These are phyloP conservation scores for Trichosporon sp. DNA, from an alignment of 1,284 basidiomycete genomes.

Conservation along the genomic window DNA sequence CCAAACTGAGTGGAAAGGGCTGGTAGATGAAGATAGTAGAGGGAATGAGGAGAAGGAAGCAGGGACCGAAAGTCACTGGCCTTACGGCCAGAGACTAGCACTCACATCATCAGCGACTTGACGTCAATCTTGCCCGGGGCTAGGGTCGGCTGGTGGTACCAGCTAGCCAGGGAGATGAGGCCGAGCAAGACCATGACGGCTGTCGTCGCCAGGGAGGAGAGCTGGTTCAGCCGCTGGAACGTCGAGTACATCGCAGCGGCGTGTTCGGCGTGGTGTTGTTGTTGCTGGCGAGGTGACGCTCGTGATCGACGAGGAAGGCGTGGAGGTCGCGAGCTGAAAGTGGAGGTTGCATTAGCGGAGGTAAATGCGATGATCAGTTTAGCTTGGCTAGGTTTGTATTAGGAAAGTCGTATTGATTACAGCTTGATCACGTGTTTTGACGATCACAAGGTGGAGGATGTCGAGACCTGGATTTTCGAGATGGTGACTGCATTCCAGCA, in stretches of 20 bases:
- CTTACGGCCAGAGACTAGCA: background rate
- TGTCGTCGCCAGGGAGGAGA: slow-evolving; percentile 55
- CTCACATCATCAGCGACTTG: slow-evolving; percentile 53
- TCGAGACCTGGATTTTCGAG: too few species aligned
- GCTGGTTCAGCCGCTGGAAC: slow-evolving; percentile 53
- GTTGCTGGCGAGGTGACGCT: background rate
- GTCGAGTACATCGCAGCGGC: slow-evolving; percentile 51
- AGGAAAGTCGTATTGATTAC: background rate
- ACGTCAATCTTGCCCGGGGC: slow-evolving; percentile 46
- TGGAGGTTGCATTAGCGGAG: background rate
- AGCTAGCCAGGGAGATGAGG: slow-evolving; percentile 51
- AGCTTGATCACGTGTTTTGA: background rate
- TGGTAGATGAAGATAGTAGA: background rate
- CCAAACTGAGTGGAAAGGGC: background rate
- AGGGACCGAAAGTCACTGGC: background rate
- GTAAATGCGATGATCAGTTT: background rate
- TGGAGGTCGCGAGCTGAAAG: background rate
- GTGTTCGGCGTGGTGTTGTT: slow-evolving; percentile 1
- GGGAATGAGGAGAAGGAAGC: background rate
- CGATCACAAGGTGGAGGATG: background rate
- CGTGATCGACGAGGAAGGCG: background rate
- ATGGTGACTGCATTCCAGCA: too few species aligned
- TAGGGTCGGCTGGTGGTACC: slow-evolving; percentile 45
- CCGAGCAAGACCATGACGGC: slow-evolving; percentile 55
- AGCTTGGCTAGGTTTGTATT: background rate